Evolutionary conservation across 805 yeast species (phyloP), one percentile per base, ranked within the genome.

Genomic region (Yarrowia sp.): DNA sequence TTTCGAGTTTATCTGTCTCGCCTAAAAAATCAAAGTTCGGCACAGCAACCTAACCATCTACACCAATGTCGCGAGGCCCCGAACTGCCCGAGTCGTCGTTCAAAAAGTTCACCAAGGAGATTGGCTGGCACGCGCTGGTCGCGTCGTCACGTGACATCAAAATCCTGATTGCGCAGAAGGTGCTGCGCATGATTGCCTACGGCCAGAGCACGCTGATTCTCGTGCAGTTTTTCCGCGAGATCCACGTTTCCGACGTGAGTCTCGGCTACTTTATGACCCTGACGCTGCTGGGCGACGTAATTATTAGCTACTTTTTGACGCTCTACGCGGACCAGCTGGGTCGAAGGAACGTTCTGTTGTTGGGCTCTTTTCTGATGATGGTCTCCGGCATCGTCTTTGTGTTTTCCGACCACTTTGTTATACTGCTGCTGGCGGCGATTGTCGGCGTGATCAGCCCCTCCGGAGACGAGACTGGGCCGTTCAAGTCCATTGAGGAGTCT

Each of bases 401-500:
- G 2, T 58, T 72, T 18, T 63, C 73, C 7, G 71, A 73, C 14
- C 75, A 74, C 64, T 74, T 69, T 58, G 68, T 67, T 36, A 16
- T 77, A 1, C 68, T 83, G 51, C 71, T 77, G 38, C 51, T 71
- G 0, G 74, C 78, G 1, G 76, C 82, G 1, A 69, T 79, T 14
- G 42, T 79, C 10, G 86, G 87, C 2, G 79, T 81, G n/a, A 73
- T 82, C 22, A 81, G 85, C 1, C 84, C 85, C 2, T 73, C 79
- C n/a, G 86, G 86, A 4, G 80, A 79, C 6, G 87, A 83, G 63
- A 83, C 81, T 22, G 85, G 86, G 0, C 84, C 86, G 0, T 83
- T 82, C 69, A 72, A 84, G 63, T 78, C 84, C 8, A 72, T 82
- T n/a, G 87, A 83, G 66, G 85, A 82, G 64, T 74, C 81, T 29